Percentiles rank a stretch among this genome's conserved stretches.
These are phyloP conservation scores for Apostasia shenzhenica DNA, from an alignment of 106 monocot genomes.

Conservation along the genomic window DNA sequence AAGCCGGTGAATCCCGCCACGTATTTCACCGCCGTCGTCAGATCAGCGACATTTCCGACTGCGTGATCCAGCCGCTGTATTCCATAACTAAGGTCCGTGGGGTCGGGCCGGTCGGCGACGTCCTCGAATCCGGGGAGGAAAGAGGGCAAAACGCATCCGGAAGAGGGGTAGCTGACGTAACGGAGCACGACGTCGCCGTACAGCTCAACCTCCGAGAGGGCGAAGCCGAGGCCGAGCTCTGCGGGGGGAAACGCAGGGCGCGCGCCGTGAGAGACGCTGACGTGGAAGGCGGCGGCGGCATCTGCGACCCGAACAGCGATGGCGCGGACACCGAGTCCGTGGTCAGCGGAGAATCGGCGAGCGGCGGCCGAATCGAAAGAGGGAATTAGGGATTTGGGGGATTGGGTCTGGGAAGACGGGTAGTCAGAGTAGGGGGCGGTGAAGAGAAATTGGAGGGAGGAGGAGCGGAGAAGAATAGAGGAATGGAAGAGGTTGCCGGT, in stretches of 20 bases:
- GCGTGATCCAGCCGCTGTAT: constrained; percentile 69
- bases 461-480: constrained; percentile 65
- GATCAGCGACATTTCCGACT: constrained; percentile 72
- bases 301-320: constrained; percentile 59
- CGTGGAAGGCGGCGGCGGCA: constrained; percentile 47
- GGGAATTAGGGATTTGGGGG: constrained; percentile 35
- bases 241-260: constrained; percentile 50
- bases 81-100: constrained; percentile 30
- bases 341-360: constrained; percentile 34
- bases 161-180: constrained; percentile 34
- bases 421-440: constrained; percentile 39
- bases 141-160: background rate
- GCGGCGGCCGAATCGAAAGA: constrained; percentile 46
- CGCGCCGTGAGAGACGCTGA: constrained; percentile 60
- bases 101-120: background rate
- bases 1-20: constrained; percentile 66
- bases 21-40: constrained; percentile 42
- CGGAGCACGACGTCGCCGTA: constrained; percentile 95
- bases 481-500: constrained; percentile 68
- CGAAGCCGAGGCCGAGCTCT: constrained; percentile 36
- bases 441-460: constrained; percentile 64
- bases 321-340: constrained; percentile 87
- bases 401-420: background rate
- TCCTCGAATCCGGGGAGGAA: constrained; percentile 95
- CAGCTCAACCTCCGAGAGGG: constrained; percentile 72